Base-by-base conservation (phyloP, 2,329 filamentous ascomycete genomes). In the Microsporum ferrugineum region DNA sequence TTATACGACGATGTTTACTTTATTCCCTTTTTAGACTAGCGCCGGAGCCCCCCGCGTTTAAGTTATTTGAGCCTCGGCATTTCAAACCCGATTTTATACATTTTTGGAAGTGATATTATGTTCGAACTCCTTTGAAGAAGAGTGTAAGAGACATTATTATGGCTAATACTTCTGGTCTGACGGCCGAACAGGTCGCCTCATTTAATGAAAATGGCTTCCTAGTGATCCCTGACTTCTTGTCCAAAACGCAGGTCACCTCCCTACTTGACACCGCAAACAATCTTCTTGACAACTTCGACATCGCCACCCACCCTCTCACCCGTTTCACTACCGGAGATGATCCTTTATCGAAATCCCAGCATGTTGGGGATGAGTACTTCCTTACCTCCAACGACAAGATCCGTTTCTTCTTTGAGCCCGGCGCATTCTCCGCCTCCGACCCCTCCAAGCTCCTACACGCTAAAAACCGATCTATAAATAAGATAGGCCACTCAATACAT, bases 351-450 rank as follows among this genome's bases (percentile, higher is more conserved):
- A 68, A 67, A 27, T 66, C 66, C n/a, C 69, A 72, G 56, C 92
- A 97, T 76, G 88, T 96, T 8, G 91, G 92, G 64, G 94, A 97
- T 77, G 85, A 88, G 71, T 99, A 99, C 80, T 97, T 99, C 77
- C 84, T 97, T 2, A 82, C 80, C 1, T 94, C 88, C 2, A 91
- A 90, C 63, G 89, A 97, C 79, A 92, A 96, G 76, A 79, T 97
- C 64, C 88, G 91, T 63, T 97, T 95, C 82, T 97, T 97, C 82
- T 95, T 97, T 75, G 92, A 97, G 75, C 90, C 95, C 75, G 91
- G 94, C 75, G 92, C 92, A 65, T 92, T 96, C 73, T 65, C 66
- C 33, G 49, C 68, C 0, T 57, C 66, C 58, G 36, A 58, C 45
- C 29, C 63, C 75, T 91, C 91, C 65, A 79, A 86, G 68, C 83